phyloP scores from a whole-genome alignment of 768 basidiomycete species.

The Ramaria rubella region DNA sequence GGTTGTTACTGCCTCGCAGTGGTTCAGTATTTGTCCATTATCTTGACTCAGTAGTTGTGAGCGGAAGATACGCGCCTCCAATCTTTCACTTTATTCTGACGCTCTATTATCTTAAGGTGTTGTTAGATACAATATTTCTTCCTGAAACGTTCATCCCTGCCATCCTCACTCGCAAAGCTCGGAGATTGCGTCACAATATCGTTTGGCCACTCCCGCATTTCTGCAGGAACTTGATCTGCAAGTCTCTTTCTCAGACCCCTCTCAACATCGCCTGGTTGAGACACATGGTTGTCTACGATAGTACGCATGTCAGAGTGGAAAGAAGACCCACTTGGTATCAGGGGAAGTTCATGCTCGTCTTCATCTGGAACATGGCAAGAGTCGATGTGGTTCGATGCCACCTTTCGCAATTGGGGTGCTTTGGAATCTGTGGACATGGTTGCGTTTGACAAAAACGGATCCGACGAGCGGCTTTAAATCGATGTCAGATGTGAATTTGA shows the following conservation, averaged over 20 bases:
- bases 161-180: conserved; percentile 25
- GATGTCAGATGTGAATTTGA: too few relatives aligned
- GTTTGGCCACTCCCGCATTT: conserved; percentile 15
- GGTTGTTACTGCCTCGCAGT: not conserved
- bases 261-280: not conserved
- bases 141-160: conserved; percentile 23
- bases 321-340: not conserved
- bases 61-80: conserved; percentile 10
- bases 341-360: not conserved
- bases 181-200: conserved; percentile 17
- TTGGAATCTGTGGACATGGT: too few relatives aligned
- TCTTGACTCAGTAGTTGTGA: conserved; percentile 21
- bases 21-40: conserved; percentile 22
- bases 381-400: not conserved
- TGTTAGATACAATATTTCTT: conserved; percentile 12
- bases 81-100: not conserved
- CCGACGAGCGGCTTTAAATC: too few relatives aligned
- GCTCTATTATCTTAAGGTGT: not conserved
- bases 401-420: too few relatives aligned
- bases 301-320: not conserved
- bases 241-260: not conserved
- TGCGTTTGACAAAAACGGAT: too few relatives aligned
- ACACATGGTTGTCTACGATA: not conserved
- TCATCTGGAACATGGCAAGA: not conserved
- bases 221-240: not conserved